Conservation (phyloP, 495 filamentous ascomycete genomes). For the Daldinia vernicosa region DNA sequence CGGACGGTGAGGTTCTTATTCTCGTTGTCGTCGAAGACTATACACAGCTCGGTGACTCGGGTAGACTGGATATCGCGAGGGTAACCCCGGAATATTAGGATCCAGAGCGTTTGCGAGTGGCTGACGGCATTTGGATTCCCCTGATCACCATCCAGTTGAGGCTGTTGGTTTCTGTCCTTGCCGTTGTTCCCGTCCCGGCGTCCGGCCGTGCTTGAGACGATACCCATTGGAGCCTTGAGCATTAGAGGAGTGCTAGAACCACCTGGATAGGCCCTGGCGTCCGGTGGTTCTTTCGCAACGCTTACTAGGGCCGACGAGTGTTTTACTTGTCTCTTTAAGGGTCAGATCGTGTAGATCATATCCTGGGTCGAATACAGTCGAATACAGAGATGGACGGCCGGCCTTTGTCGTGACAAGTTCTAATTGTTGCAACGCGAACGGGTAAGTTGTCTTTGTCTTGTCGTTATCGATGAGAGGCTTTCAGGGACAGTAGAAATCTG, state of each 20-base stretch:
- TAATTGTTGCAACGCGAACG: conserved; percentile 39
- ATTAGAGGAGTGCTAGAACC: conserved; percentile 27
- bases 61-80: conserved; percentile 46
- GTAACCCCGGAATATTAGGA: conserved; percentile 42
- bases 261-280: conserved; percentile 16
- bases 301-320: conserved; percentile 19
- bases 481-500: conserved; percentile 34
- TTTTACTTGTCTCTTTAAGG: conserved; percentile 33
- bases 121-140: conserved; percentile 12
- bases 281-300: conserved; percentile 21
- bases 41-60: conserved; percentile 44
- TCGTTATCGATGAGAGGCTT: conserved; percentile 40
- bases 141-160: conserved; percentile 9
- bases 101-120: conserved; percentile 41
- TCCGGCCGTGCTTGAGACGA: conserved; percentile 37
- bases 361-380: conserved; percentile 16
- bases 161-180: conserved; percentile 28
- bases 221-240: conserved; percentile 39
- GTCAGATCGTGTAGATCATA: conserved; percentile 31
- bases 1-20: conserved; percentile 44
- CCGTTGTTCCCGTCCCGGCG: conserved; percentile 31
- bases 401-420: conserved; percentile 33
- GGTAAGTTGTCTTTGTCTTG: conserved; percentile 36
- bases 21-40: conserved; percentile 47
- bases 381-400: conserved; percentile 32